Conservation (phyloP, 768 basidiomycete species). For the Auriscalpium vulgare region DNA sequence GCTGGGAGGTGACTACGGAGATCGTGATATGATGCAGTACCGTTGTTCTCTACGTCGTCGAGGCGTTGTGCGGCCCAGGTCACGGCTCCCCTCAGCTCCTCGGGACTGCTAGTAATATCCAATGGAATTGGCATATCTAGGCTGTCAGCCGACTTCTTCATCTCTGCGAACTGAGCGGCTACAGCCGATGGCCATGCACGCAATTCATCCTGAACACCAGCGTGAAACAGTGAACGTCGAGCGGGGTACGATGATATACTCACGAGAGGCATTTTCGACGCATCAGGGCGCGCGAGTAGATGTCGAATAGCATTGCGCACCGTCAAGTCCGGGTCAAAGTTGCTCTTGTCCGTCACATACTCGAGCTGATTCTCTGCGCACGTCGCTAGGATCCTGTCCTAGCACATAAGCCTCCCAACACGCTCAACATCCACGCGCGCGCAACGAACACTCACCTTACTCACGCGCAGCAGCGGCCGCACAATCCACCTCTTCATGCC, state of each 20-base stretch:
- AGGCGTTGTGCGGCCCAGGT: slow-evolving; percentile 1
- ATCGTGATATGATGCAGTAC: background rate
- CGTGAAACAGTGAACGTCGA: slow-evolving; percentile 1
- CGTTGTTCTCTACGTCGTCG: slow-evolving; percentile 9
- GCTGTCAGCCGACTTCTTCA: too few species aligned
- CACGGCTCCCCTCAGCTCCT: slow-evolving; percentile 5
- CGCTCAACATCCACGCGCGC: background rate
- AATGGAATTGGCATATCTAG: background rate
- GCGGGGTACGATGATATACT: background rate
- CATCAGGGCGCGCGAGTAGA: slow-evolving; percentile 21
- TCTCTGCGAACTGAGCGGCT: too few species aligned
- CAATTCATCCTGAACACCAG: too few species aligned
- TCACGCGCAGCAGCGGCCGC: slow-evolving; percentile 58
- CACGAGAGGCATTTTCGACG: slow-evolving; percentile 1
- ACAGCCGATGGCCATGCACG: too few species aligned
- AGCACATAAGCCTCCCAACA: background rate
- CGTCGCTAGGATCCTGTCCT: slow-evolving; percentile 79
- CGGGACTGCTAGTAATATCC: slow-evolving; percentile 5
- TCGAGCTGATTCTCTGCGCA: slow-evolving; percentile 53
- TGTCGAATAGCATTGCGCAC: slow-evolving; percentile 68
- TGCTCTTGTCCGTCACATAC: slow-evolving; percentile 63
- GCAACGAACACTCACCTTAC: slow-evolving; percentile 44
- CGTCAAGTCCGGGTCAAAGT: slow-evolving; percentile 67
- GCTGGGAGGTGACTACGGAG: background rate
- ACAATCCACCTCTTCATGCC: slow-evolving; percentile 67